Evolutionary conservation across 208 protist genomes (phyloP).

Genomic region (Leishmania tropica): DNA sequence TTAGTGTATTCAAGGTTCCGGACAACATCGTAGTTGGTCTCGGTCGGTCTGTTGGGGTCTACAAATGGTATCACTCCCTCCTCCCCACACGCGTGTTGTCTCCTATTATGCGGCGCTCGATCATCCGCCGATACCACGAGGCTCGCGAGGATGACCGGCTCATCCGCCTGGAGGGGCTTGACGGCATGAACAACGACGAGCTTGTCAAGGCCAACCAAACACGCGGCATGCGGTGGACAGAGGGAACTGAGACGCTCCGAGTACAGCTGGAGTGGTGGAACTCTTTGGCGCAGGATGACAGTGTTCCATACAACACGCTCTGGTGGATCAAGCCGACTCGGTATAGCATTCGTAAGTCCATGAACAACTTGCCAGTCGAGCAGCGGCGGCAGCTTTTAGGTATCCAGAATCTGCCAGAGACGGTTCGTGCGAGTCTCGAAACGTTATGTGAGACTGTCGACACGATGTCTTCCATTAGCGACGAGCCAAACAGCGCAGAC

Average conservation of each 20-base stretch:
- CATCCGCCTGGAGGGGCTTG: constrained; percentile 80
- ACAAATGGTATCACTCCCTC: constrained; percentile 77
- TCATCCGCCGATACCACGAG: constrained; percentile 81
- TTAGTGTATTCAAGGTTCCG: constrained; percentile 87
- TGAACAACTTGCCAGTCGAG: constrained; percentile 80
- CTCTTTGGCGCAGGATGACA: constrained; percentile 68
- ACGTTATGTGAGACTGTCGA: constrained; percentile 86
- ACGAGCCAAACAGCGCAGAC: constrained; percentile 66
- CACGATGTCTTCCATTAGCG: constrained; percentile 59
- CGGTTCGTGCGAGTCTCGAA: constrained; percentile 78
- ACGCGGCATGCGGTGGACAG: constrained; percentile 89
- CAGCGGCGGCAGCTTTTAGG: constrained; percentile 87
- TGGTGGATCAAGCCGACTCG: constrained; percentile 91
- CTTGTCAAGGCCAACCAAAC: constrained; percentile 86
- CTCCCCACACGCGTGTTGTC: constrained; percentile 63
- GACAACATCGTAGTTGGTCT: constrained; percentile 75
- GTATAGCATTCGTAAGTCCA: constrained; percentile 83
- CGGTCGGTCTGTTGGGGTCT: constrained; percentile 70
- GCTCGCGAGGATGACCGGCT: constrained; percentile 84
- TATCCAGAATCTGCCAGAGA: constrained; percentile 88
- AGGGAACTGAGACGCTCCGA: constrained; percentile 78
- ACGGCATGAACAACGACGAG: constrained; percentile 78
- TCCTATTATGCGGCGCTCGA: constrained; percentile 63
- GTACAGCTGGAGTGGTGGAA: constrained; percentile 91
- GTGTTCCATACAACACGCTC: constrained; percentile 88